Evolutionary conservation across 257 asterid species (phyloP).

Genomic region (Voacanga thouarsii): DNA sequence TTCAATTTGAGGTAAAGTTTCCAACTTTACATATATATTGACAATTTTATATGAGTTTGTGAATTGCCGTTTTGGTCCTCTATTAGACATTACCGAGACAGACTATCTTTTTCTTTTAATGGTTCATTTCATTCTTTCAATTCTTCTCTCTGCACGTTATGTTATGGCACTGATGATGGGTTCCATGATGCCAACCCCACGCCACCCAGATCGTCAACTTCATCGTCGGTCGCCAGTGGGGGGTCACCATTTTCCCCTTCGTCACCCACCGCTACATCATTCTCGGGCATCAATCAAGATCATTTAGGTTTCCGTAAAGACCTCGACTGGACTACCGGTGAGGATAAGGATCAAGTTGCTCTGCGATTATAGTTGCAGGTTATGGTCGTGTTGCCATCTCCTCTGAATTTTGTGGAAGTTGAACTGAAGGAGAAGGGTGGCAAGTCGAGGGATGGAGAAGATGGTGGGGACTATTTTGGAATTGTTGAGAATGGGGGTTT

Average conservation of each 20-base stretch:
- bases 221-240: conserved; percentile 17
- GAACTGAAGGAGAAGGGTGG: conserved; percentile 36
- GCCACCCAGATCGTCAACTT: conserved; percentile 55
- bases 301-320: conserved; percentile 60
- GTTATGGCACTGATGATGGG: conserved; percentile 73
- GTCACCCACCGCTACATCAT: conserved; percentile 39
- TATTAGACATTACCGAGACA: too few relatives aligned
- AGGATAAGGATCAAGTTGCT: conserved; percentile 91
- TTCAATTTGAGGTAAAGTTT: too few relatives aligned
- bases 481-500: conserved; percentile 3
- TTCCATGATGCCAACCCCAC: conserved; percentile 62
- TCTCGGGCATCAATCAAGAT: conserved; percentile 39
- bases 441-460: conserved; percentile 4
- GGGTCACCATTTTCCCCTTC: conserved; percentile 40
- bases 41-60: too few relatives aligned
- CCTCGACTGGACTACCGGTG: conserved; percentile 83
- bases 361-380: conserved; percentile 91
- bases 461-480: conserved; percentile 19
- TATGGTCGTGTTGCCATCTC: conserved; percentile 91
- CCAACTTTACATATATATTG: too few relatives aligned
- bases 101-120: too few relatives aligned
- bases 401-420: conserved; percentile 72
- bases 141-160: conserved; percentile 19
- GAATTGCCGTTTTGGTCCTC: too few relatives aligned
- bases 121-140: not conserved